Base-by-base conservation (phyloP, 306 rosid species). In the Aeschynomene evenia region DNA sequence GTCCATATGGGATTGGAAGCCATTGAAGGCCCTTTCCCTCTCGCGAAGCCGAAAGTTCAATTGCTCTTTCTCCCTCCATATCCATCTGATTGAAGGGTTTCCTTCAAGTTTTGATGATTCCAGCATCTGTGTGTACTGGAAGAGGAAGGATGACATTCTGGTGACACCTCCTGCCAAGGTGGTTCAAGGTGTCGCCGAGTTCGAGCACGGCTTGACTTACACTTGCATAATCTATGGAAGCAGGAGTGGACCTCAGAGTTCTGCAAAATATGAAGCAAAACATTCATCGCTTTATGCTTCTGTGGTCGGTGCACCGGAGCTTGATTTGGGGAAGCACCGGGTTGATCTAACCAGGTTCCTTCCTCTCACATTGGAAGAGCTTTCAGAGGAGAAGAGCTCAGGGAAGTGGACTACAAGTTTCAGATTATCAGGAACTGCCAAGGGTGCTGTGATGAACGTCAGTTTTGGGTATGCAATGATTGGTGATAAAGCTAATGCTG, bases 221-320 rank as follows among this genome's bases (percentile, higher is more conserved):
- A 84, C 86, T 10, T 94, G 92, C 68, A 73, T 89, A 5, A 94
- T 94, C 37, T 55, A 76, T 74, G 98, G 98, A 45, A 90, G 95
- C 61, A 86, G 84, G 76, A 90, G 63, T 74, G 90, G 96, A 36
- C 91, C 90, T 5, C 84, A 85, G 43, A 85, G 88, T 74, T 84
- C 95, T 18, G 98, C 95, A 14, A 94, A 90, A 75, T 94, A 94
- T 77, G 96, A 94, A 72, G 95, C 92, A 7, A 94, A 90, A 75
- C 90, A 85, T 73, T 84, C 87, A 77, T 50, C 84, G 72, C 81
- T 94, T 22, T 90, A 88, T 81, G 97, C 91, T 79, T 82, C 96
- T 15, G 22, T 84, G 48, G 56, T 59, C 31, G 83, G 87, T 68
- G 77, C 79, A 1, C 80, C 91, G 0, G 90, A 84, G 62, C 73